Conservation (phyloP, 805 yeast genomes). For the Barnettozyma sucrosica region DNA sequence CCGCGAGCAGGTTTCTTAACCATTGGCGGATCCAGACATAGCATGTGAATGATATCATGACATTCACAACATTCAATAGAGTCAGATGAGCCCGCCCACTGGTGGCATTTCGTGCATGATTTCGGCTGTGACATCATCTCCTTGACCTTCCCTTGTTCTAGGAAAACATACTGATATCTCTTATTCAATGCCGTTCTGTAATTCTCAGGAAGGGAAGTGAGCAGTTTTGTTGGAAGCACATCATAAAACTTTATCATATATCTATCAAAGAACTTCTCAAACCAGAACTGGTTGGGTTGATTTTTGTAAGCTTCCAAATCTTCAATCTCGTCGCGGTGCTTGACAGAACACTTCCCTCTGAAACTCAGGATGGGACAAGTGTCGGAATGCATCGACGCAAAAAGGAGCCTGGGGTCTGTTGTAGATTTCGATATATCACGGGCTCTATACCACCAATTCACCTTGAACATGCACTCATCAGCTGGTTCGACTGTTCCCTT, state of each 20-base stretch:
- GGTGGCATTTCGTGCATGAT: constrained; percentile 70
- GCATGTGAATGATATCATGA: constrained; percentile 62
- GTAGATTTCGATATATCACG: constrained; percentile 68
- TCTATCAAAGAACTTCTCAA: constrained; percentile 78
- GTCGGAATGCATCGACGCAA: constrained; percentile 83
- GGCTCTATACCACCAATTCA: constrained; percentile 91
- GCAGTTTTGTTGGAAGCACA: constrained; percentile 55
- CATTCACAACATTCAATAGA: constrained; percentile 81
- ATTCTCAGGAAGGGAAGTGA: constrained; percentile 53
- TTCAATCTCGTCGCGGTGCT: constrained; percentile 62
- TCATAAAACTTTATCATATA: constrained; percentile 82
- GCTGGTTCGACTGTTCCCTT: constrained; percentile 36
- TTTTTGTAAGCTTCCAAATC: constrained; percentile 42
- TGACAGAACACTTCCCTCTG: constrained; percentile 70
- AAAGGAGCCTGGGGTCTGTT: constrained; percentile 68
- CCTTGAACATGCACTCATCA: constrained; percentile 50
- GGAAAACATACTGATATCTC: constrained; percentile 67
- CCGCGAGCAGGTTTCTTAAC: constrained; percentile 77
- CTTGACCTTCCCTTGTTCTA: constrained; percentile 61
- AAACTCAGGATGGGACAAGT: constrained; percentile 69
- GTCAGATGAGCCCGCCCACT: constrained; percentile 75
- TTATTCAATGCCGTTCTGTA: constrained; percentile 58
- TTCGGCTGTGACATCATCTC: constrained; percentile 59
- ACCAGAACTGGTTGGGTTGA: constrained; percentile 71
- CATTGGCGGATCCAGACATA: constrained; percentile 82